Evolutionary conservation across 148 eudicot species (phyloP).

Genomic region (Rhododendron mucronatum): DNA sequence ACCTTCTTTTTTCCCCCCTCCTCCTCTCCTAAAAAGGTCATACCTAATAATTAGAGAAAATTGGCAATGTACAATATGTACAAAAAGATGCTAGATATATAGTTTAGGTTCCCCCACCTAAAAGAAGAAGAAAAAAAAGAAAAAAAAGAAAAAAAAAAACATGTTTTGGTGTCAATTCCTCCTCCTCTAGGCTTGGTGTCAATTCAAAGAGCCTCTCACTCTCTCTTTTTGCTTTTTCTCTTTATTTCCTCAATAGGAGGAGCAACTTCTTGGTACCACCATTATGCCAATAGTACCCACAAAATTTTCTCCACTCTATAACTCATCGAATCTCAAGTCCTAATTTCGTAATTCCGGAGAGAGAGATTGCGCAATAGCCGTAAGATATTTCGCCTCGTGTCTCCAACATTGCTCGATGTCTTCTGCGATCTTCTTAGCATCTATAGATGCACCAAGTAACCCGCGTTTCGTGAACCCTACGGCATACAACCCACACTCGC

Average conservation of each 20-base stretch:
- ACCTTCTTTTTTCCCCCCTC: not conserved
- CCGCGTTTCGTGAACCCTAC: conserved; percentile 78
- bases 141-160: conserved; percentile 12
- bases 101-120: conserved; percentile 21
- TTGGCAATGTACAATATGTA: conserved; percentile 38
- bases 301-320: conserved; percentile 20
- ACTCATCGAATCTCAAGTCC: not conserved
- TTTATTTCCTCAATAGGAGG: conserved; percentile 26
- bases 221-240: not conserved
- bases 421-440: conserved; percentile 54
- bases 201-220: not conserved
- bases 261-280: conserved; percentile 17
- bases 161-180: conserved; percentile 2
- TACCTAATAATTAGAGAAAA: conserved; percentile 29
- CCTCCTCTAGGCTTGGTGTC: conserved; percentile 13
- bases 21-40: conserved; percentile 28
- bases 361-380: conserved; percentile 14
- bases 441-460: conserved; percentile 62
- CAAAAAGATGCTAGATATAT: conserved; percentile 16
- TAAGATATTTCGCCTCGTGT: conserved; percentile 28
- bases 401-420: conserved; percentile 47
- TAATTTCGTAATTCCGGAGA: not conserved
- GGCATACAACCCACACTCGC: conserved; percentile 61
- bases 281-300: conserved; percentile 19
- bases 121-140: not conserved